phyloP scores from a whole-genome alignment of 805 yeast genomes.

The Wickerhamomyces mucosus region DNA sequence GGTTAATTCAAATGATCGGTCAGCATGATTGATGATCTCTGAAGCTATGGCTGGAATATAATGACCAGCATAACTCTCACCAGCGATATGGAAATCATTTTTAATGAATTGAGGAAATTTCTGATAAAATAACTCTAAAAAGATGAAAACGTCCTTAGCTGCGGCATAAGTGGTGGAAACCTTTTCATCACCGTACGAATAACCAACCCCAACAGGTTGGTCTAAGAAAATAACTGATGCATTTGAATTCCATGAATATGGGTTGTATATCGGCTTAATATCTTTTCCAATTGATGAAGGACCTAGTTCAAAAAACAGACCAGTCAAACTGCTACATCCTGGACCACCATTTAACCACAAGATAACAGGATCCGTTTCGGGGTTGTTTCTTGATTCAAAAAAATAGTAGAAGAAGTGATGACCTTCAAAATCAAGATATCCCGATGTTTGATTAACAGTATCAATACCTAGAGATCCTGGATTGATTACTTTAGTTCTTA shows the following conservation, averaged over 20 bases:
- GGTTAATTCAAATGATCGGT: constrained; percentile 51
- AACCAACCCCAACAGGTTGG: constrained; percentile 92
- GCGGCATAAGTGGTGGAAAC: constrained; percentile 73
- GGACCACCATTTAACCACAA: constrained; percentile 95
- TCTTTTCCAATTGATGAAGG: constrained; percentile 65
- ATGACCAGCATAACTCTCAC: constrained; percentile 81
- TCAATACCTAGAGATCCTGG: constrained; percentile 63
- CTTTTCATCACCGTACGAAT: constrained; percentile 59
- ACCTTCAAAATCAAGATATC: constrained; percentile 69
- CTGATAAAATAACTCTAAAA: constrained; percentile 74
- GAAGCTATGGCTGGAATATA: constrained; percentile 65
- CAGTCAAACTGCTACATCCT: constrained; percentile 88
- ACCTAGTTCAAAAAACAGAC: constrained; percentile 85
- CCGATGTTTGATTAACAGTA: constrained; percentile 69
- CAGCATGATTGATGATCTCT: constrained; percentile 36
- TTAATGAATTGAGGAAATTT: constrained; percentile 65
- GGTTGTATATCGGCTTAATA: constrained; percentile 65
- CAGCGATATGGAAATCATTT: constrained; percentile 65
- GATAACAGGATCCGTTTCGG: constrained; percentile 74
- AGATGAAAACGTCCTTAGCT: constrained; percentile 78
- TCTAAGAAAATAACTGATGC: constrained; percentile 88
- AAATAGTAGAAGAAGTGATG: constrained; percentile 85
- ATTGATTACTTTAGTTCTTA: constrained; percentile 11
- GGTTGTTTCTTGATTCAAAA: constrained; percentile 86
- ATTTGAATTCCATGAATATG: constrained; percentile 83